Evolutionary conservation across 2,329 filamentous ascomycete genomes (phyloP).

Genomic region (Fusarium brachygibbosum): DNA sequence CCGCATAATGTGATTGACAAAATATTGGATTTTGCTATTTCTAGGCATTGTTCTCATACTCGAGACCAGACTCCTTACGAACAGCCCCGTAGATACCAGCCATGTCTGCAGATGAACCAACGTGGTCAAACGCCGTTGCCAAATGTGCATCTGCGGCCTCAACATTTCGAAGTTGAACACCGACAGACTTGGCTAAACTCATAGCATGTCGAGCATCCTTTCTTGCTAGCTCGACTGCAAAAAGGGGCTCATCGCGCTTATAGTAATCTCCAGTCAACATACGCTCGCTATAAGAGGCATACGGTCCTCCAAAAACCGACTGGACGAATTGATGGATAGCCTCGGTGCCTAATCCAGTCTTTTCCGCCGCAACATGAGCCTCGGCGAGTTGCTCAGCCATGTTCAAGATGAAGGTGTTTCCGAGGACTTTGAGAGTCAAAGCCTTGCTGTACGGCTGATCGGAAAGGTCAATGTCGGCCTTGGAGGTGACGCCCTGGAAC

Average conservation of each 20-base stretch:
- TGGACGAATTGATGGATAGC: conserved; percentile 80
- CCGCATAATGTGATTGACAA: background rate
- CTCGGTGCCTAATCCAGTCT: conserved; percentile 78
- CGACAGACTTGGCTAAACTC: conserved; percentile 72
- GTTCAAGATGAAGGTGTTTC: conserved; percentile 88
- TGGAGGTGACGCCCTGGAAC: conserved; percentile 78
- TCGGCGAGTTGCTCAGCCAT: conserved; percentile 86
- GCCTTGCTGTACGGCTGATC: conserved; percentile 77
- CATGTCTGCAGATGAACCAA: conserved; percentile 80
- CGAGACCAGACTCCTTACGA: conserved; percentile 78
- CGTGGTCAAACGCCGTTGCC: conserved; percentile 74
- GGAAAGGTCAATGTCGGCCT: conserved; percentile 77
- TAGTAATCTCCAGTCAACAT: conserved; percentile 84
- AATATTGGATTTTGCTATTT: rapidly evolving
- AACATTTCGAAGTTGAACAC: conserved; percentile 72
- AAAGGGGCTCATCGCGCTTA: conserved; percentile 81
- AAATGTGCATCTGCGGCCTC: conserved; percentile 79
- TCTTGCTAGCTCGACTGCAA: conserved; percentile 83
- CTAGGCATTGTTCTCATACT: conserved; percentile 73
- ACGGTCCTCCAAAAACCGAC: conserved; percentile 80
- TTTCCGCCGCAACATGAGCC: conserved; percentile 83
- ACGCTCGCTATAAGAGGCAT: conserved; percentile 79
- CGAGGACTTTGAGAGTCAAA: conserved; percentile 81
- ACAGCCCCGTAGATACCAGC: conserved; percentile 86
- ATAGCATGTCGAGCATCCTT: conserved; percentile 86